A percentile compares a stretch with the other conserved stretches of the same genome.
Evolutionary conservation across 2,329 filamentous ascomycete species (phyloP).

Genomic region (Ceratocystiopsis minuta): DNA sequence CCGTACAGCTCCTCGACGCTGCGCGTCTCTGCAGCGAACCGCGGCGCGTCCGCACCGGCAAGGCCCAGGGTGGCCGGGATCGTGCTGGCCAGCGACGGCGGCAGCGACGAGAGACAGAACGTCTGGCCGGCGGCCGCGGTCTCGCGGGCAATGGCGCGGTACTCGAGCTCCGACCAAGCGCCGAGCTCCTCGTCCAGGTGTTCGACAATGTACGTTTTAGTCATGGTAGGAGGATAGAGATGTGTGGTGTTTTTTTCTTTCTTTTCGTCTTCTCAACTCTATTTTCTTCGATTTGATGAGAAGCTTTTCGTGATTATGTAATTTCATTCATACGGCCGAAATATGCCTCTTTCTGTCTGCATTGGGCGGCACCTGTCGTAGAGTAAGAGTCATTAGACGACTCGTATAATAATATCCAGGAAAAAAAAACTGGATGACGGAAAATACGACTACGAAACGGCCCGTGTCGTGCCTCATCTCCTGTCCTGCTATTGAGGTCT

Average conservation of each 20-base stretch:
- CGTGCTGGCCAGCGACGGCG: conserved; percentile 36
- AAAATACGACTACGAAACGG: too few species aligned
- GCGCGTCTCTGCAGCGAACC: conserved; percentile 53
- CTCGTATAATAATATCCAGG: too few species aligned
- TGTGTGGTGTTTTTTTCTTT: neutral
- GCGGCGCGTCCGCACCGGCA: conserved; percentile 26
- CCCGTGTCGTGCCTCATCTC: too few species aligned
- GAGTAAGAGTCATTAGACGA: too few species aligned
- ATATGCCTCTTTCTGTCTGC: too few species aligned
- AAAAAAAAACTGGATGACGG: too few species aligned
- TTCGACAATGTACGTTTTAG: conserved; percentile 81
- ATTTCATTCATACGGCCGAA: too few species aligned
- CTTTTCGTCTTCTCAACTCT: neutral
- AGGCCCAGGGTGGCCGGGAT: conserved; percentile 34
- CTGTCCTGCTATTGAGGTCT: too few species aligned
- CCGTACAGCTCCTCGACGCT: conserved; percentile 74
- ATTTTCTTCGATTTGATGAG: neutral
- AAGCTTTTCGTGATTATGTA: neutral
- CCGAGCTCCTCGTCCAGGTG: conserved; percentile 92
- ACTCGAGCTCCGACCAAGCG: conserved; percentile 86
- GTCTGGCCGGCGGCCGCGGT: conserved; percentile 30
- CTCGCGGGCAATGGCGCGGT: conserved; percentile 71
- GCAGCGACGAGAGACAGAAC: conserved; percentile 73
- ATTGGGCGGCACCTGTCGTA: too few species aligned
- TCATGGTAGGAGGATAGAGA: conserved; percentile 3